Percentiles rank a stretch among this genome's conserved stretches.
These are phyloP conservation scores for Azolla pinnata DNA, from an alignment of 75 land plant species.

Conservation along the genomic window DNA sequence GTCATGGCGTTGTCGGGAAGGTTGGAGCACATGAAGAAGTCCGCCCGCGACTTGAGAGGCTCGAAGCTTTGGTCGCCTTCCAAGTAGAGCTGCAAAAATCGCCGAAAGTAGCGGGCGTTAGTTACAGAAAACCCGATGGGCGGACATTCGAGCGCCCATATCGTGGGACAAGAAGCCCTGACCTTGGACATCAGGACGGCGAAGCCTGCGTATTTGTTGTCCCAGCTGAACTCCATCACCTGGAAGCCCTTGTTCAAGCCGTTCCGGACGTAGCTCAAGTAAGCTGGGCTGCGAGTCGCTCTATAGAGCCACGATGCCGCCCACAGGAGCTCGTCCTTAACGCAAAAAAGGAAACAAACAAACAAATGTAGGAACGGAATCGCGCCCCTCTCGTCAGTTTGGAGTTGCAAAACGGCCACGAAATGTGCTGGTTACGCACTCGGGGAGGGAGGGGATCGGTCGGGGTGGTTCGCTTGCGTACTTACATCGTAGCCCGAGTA, in stretches of 20 bases:
- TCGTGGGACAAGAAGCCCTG: background rate
- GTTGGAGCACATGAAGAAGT: conserved; percentile 52
- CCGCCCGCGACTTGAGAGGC: conserved; percentile 48
- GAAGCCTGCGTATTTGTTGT: conserved; percentile 33
- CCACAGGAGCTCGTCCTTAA: conserved; percentile 51
- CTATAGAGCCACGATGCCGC: conserved; percentile 46
- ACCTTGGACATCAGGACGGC: conserved; percentile 26
- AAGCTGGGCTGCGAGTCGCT: conserved; percentile 21
- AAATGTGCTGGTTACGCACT: too few species aligned
- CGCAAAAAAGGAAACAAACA: background rate
- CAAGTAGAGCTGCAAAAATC: conserved; percentile 51
- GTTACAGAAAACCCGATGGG: too few species aligned
- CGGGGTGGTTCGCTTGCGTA: too few species aligned
- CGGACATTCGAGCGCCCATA: too few species aligned
- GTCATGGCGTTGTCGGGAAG: conserved; percentile 57
- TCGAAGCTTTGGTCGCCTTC: conserved; percentile 37
- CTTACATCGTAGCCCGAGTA: conserved; percentile 41
- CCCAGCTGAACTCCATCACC: conserved; percentile 37
- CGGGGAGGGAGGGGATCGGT: too few species aligned
- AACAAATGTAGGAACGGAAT: background rate
- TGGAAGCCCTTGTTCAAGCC: conserved; percentile 28
- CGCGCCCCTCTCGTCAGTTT: too few species aligned
- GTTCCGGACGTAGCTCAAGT: conserved; percentile 13
- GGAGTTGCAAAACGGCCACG: too few species aligned
- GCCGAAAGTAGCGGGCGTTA: too few species aligned